A percentile compares a stretch with the other conserved stretches of the same genome.
Conservation (phyloP, 371 early-diverging fungal species). For the Homolaphlyctis polyrhiza region DNA sequence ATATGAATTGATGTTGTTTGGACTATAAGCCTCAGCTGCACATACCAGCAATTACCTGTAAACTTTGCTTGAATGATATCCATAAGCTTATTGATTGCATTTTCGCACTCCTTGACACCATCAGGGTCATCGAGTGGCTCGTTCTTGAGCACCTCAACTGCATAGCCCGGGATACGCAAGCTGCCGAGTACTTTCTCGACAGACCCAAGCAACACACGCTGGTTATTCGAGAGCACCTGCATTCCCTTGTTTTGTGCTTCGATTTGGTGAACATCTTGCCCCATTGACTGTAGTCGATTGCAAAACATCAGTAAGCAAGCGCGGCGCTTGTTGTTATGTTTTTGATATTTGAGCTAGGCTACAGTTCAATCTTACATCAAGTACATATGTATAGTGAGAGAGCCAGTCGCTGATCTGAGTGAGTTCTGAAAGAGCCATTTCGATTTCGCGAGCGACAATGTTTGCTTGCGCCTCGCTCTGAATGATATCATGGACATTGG, state of each 20-base stretch:
- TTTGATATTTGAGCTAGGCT: not conserved
- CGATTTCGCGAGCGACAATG: conserved; percentile 72
- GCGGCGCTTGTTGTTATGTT: not conserved
- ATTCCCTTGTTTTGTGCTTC: conserved; percentile 86
- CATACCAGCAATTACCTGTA: conserved; percentile 47
- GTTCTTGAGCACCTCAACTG: conserved; percentile 67
- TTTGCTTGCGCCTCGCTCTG: conserved; percentile 84
- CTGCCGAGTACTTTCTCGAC: conserved; percentile 71
- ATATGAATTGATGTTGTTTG: not conserved
- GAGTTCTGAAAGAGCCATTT: conserved; percentile 70
- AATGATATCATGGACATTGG: conserved; percentile 89
- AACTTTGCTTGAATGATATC: conserved; percentile 68
- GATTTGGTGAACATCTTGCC: conserved; percentile 91
- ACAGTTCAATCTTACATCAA: conserved; percentile 59
- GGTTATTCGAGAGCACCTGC: conserved; percentile 82
- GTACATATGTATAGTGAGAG: conserved; percentile 73
- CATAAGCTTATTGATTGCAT: conserved; percentile 72
- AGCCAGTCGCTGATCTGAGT: conserved; percentile 84
- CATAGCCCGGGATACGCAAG: conserved; percentile 46
- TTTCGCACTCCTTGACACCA: conserved; percentile 73
- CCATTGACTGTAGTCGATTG: conserved; percentile 67
- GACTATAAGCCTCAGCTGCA: not conserved
- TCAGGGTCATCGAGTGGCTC: conserved; percentile 75
- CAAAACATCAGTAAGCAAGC: not conserved
- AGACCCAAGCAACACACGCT: conserved; percentile 72